phyloP scores from a whole-genome alignment of 106 monocot genomes.

The Allium cepa region DNA sequence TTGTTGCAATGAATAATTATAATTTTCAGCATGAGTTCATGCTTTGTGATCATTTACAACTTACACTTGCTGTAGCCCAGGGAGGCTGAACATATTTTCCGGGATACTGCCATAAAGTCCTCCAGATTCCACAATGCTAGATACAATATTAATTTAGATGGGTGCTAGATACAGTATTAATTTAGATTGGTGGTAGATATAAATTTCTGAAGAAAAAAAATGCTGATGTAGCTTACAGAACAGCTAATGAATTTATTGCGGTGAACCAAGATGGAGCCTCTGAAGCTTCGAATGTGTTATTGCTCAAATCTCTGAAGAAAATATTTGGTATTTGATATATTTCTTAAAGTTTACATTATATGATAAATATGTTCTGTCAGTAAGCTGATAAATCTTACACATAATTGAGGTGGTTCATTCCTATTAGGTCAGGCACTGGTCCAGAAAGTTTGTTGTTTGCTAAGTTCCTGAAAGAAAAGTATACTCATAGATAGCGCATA shows the following conservation, averaged over 20 bases:
- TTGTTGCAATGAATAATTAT: neutral
- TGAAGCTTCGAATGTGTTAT: conserved; percentile 62
- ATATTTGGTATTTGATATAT: neutral
- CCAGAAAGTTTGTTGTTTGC: conserved; percentile 54
- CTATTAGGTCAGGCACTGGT: conserved; percentile 57
- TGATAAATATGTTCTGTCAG: neutral
- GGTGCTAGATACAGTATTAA: neutral
- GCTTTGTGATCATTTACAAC: neutral
- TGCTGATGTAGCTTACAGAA: conserved; percentile 32
- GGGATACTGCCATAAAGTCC: conserved; percentile 18
- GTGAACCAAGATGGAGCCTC: conserved; percentile 63
- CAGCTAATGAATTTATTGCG: conserved; percentile 57
- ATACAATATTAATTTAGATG: neutral
- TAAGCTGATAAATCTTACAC: conserved; percentile 36
- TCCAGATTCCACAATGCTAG: conserved; percentile 19
- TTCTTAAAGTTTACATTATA: neutral
- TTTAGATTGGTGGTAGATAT: neutral
- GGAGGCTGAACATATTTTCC: conserved; percentile 22
- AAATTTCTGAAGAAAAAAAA: neutral
- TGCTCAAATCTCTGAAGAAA: conserved; percentile 69
- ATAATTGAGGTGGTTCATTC: conserved; percentile 43
- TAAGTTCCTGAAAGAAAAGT: conserved; percentile 34
- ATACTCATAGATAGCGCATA: too few species aligned
- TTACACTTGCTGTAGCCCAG: conserved; percentile 32
- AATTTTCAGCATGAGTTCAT: neutral